A percentile compares a stretch with the other conserved stretches of the same genome.
Evolutionary conservation across 2,329 filamentous ascomycete species (phyloP).

Genomic region (Cytospora piceicola): DNA sequence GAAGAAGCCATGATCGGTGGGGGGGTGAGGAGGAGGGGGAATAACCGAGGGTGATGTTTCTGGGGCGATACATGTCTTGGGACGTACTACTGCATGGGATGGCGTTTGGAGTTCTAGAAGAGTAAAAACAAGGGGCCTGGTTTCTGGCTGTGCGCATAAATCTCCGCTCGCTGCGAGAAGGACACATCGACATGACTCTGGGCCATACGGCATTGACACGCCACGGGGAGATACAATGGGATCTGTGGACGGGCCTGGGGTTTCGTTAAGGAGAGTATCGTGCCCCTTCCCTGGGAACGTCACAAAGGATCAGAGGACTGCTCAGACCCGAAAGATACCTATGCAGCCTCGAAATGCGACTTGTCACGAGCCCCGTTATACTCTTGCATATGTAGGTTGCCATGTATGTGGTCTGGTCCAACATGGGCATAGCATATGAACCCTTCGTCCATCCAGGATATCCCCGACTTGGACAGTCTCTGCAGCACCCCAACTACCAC

Average conservation of each 20-base stretch:
- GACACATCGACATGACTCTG: background rate
- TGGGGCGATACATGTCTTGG: background rate
- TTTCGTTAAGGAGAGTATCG: background rate
- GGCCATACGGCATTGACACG: too few relatives aligned
- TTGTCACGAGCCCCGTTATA: background rate
- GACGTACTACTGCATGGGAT: constrained; percentile 6
- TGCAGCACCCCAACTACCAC: too few relatives aligned
- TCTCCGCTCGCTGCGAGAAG: background rate
- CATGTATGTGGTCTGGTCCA: background rate
- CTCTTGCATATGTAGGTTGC: background rate
- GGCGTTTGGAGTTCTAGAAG: constrained; percentile 8
- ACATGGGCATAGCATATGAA: background rate
- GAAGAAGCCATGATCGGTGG: constrained; percentile 29
- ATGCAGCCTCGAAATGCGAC: background rate
- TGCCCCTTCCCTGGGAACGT: background rate
- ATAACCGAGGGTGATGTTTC: background rate
- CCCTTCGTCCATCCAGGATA: too few relatives aligned
- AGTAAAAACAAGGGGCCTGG: too few relatives aligned
- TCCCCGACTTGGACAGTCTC: too few relatives aligned
- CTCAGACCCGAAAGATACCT: background rate
- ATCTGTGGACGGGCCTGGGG: background rate
- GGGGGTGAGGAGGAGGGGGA: background rate
- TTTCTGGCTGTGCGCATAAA: background rate
- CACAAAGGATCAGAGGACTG: background rate
- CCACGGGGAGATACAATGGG: too few relatives aligned